Evolutionary conservation across 805 yeast species (phyloP).

Genomic region (Starmerella khaoyaiensis): DNA sequence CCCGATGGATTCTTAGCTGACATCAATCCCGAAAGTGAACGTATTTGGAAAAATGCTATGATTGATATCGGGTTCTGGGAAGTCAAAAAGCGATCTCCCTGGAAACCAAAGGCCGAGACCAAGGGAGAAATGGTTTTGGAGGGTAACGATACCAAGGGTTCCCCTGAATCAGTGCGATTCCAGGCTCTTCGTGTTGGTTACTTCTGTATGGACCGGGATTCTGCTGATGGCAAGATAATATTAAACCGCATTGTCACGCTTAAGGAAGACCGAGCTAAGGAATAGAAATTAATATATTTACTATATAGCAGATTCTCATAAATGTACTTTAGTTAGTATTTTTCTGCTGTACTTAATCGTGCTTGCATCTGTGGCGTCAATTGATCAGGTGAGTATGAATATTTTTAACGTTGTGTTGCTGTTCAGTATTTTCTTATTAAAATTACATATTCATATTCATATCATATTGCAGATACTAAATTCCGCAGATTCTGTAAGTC

Average conservation of each 20-base stretch:
- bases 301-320: not conserved
- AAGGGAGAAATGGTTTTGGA: slow-evolving; percentile 45
- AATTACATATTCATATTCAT: not conserved
- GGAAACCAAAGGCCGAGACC: slow-evolving; percentile 43
- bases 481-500: not conserved
- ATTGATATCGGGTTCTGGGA: slow-evolving; percentile 68
- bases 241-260: slow-evolving; percentile 87
- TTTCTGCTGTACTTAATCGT: too few species aligned
- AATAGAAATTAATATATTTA: slow-evolving; percentile 4
- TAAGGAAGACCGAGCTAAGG: slow-evolving; percentile 52
- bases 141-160: slow-evolving; percentile 45
- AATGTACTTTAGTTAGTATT: not conserved
- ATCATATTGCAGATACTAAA: not conserved
- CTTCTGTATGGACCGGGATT: slow-evolving; percentile 78
- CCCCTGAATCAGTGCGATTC: slow-evolving; percentile 81
- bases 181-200: slow-evolving; percentile 96
- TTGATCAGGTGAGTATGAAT: too few species aligned
- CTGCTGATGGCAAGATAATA: slow-evolving; percentile 46
- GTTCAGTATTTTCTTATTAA: not conserved
- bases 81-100: slow-evolving; percentile 57
- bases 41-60: slow-evolving; percentile 48
- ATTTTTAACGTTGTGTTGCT: too few species aligned
- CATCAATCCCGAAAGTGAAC: slow-evolving; percentile 68
- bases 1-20: slow-evolving; percentile 84
- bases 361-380: too few species aligned